phyloP scores from a whole-genome alignment of 2,329 filamentous ascomycete species.

The Talaromyces verruculosus region DNA sequence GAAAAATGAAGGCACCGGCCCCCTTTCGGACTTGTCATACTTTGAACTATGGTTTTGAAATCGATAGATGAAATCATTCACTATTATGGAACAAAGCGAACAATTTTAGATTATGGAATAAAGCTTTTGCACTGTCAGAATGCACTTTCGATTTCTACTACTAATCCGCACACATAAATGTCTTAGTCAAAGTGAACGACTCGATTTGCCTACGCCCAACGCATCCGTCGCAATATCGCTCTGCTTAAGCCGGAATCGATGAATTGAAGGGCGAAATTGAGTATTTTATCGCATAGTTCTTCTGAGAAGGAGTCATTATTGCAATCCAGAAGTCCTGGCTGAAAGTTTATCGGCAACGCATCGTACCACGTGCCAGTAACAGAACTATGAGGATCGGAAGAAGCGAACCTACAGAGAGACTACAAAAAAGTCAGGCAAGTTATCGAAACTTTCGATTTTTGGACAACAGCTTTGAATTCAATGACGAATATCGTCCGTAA shows the following conservation, averaged over 20 bases:
- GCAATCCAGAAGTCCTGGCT: not conserved
- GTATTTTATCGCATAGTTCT: not conserved
- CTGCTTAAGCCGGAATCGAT: not conserved
- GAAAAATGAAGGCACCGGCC: not conserved
- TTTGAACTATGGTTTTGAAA: not conserved
- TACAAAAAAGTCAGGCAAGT: not conserved
- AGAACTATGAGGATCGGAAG: not conserved
- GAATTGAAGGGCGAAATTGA: not conserved
- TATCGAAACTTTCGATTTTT: not conserved
- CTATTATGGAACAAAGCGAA: not conserved
- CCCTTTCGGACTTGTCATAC: constrained; percentile 12
- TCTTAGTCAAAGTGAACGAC: not conserved
- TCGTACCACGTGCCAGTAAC: not conserved
- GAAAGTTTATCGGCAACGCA: not conserved
- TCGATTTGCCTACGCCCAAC: not conserved
- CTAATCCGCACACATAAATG: not conserved
- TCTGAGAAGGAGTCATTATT: not conserved
- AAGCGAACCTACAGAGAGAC: not conserved
- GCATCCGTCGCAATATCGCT: not conserved
- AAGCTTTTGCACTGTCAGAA: not conserved
- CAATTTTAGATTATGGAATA: not conserved
- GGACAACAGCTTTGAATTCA: not conserved
- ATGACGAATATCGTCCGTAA: not conserved
- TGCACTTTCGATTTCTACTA: not conserved
- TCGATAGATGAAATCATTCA: not conserved